Conservation (phyloP, 139 green algal species). For the Diplosphaera chodatii region DNA sequence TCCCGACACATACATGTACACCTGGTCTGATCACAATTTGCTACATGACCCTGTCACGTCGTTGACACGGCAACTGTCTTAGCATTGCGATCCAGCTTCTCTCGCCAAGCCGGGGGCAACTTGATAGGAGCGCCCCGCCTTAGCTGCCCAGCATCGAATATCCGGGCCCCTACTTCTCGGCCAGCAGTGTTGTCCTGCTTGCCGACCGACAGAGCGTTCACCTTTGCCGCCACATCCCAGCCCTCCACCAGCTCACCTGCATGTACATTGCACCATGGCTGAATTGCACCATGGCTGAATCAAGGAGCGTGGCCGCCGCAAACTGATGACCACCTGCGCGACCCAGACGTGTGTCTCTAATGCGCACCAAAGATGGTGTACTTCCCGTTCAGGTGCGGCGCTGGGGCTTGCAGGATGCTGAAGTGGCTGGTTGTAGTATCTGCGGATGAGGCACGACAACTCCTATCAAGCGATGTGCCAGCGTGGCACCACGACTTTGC, state of each 20-base stretch:
- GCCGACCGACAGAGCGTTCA: conserved; percentile 42
- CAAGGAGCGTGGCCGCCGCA: too few relatives aligned
- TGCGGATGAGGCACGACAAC: too few relatives aligned
- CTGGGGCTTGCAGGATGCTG: neutral
- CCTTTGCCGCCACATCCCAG: conserved; percentile 32
- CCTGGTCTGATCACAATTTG: too few relatives aligned
- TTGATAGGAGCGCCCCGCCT: neutral
- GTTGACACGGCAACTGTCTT: neutral
- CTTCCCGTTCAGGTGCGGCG: neutral
- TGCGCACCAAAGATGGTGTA: neutral
- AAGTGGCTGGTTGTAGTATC: neutral
- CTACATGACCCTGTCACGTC: too few relatives aligned
- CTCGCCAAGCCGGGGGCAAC: neutral
- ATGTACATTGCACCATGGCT: neutral
- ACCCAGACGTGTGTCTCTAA: too few relatives aligned
- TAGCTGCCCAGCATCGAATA: conserved; percentile 32
- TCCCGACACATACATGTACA: too few relatives aligned
- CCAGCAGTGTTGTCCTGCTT: conserved; percentile 41
- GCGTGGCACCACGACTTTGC: too few relatives aligned
- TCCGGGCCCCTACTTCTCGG: conserved; percentile 34
- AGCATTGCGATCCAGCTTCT: conserved; percentile 12
- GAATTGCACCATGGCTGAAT: too few relatives aligned
- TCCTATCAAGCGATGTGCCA: too few relatives aligned
- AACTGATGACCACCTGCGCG: too few relatives aligned
- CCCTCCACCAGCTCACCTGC: neutral